These are phyloP conservation scores for Penicillium alfredii DNA, from an alignment of 495 filamentous ascomycete genomes.

Conservation along the genomic window DNA sequence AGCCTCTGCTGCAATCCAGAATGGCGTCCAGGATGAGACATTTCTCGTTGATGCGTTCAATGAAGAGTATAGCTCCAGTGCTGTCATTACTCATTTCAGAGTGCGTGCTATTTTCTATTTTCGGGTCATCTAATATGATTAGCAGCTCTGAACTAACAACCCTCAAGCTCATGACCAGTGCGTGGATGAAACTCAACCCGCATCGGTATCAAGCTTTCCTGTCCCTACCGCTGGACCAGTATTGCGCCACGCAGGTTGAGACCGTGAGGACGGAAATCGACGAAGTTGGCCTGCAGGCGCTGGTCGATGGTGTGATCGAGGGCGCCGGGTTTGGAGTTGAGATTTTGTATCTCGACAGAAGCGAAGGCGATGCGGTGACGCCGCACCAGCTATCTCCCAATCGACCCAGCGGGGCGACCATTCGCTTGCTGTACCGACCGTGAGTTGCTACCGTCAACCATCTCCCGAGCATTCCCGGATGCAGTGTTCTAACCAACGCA, in stretches of 20 bases:
- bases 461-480: background rate
- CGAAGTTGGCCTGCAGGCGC: conserved; percentile 68
- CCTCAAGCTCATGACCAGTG: conserved; percentile 68
- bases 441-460: conserved; percentile 35
- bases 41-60: conserved; percentile 74
- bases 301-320: conserved; percentile 75
- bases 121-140: background rate
- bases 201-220: conserved; percentile 68
- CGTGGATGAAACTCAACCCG: conserved; percentile 74
- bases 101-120: conserved; percentile 32
- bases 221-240: conserved; percentile 56
- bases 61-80: conserved; percentile 54
- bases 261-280: conserved; percentile 80
- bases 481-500: conserved; percentile 20
- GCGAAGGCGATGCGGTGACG: conserved; percentile 72
- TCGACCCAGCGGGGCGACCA: conserved; percentile 48
- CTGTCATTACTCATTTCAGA: conserved; percentile 68
- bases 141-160: conserved; percentile 11
- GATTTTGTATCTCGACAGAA: conserved; percentile 87
- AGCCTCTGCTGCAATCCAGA: conserved; percentile 46
- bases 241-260: conserved; percentile 66
- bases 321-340: conserved; percentile 70
- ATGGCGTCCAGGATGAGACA: conserved; percentile 52
- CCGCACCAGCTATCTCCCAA: conserved; percentile 60
- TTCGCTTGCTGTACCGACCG: conserved; percentile 65